phyloP scores from a whole-genome alignment of 2,329 filamentous ascomycete genomes.

The Diatrype stigma region DNA sequence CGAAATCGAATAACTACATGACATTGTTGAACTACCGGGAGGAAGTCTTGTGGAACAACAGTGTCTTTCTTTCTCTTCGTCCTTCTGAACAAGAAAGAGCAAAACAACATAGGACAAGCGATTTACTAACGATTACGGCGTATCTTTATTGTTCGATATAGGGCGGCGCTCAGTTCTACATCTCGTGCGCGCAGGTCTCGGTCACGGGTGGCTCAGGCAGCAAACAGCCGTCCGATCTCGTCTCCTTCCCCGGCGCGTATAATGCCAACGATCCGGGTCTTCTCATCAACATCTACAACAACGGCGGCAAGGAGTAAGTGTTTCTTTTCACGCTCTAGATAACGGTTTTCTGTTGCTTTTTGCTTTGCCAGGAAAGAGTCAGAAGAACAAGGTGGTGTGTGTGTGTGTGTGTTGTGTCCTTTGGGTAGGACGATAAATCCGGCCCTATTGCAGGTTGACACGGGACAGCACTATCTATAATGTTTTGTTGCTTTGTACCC shows the following conservation, averaged over 20 bases:
- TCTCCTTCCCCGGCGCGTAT: slow-evolving; percentile 31
- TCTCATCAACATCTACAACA: slow-evolving; percentile 30
- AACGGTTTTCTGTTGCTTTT: not conserved
- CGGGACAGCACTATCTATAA: too few species aligned
- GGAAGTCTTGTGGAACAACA: too few species aligned
- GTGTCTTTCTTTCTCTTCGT: too few species aligned
- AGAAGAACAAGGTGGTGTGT: too few species aligned
- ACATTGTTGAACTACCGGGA: too few species aligned
- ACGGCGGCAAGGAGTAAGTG: slow-evolving; percentile 20
- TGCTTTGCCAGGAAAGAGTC: not conserved
- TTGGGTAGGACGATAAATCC: too few species aligned
- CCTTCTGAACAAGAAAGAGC: not conserved
- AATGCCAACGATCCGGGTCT: slow-evolving; percentile 31
- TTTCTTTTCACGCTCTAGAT: not conserved
- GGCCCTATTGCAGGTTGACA: too few species aligned
- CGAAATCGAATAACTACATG: too few species aligned
- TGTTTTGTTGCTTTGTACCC: too few species aligned
- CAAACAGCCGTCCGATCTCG: slow-evolving; percentile 19
- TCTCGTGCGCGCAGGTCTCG: slow-evolving; percentile 30
- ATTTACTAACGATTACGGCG: not conserved
- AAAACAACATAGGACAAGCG: too few species aligned
- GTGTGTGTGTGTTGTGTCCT: too few species aligned
- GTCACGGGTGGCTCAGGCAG: slow-evolving; percentile 28
- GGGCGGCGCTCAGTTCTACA: slow-evolving; percentile 33
- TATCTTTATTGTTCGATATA: not conserved